Evolutionary conservation across 2,329 filamentous ascomycete species (phyloP), one percentile per base, ranked within the genome.

Genomic region (Fusarium musae): DNA sequence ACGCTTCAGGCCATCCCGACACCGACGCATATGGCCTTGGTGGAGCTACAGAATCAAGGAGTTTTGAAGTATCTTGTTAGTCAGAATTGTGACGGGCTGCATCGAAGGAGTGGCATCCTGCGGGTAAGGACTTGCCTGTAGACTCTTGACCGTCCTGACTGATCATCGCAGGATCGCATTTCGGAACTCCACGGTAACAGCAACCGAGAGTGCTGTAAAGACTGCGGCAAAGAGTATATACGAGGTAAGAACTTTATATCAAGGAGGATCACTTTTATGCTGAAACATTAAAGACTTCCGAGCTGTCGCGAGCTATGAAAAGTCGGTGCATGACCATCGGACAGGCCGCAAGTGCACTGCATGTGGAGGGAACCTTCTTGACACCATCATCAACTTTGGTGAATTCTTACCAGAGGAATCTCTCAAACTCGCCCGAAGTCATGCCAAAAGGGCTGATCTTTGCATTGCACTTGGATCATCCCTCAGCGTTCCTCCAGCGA

Each of bases 111-210:
- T 65, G 84, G 85, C 0, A 85, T 86, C 2, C n/a, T 79, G n/a
- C 81, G 84, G 1, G 85, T 85, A 64, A 69, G 80, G 3, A 8
- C 16, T 21, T 5, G 8, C 2, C 1, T 6, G 2, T 12, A 9
- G 15, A 2, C 2, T 16, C 9, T 1, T 16, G 3, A 2, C 6
- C 2, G 3, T 6, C 2, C 8, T 4, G 9, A 9, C 44, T 69
- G 19, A 46, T 17, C 10, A 3, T 4, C 62, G 2, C 44, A 85
- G 84, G 79, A 83, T 12, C 80, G 58, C 15, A 85, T 86, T 49
- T 85, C 85, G 0, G 85, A 87, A 61, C 79, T 87, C 2, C 85
- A 87, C 36, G 84, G 85, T 0, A 87, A 87, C 50, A 86, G 80
- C 40, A 87, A 86, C 46, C 80, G 81, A 1, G 85, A 86, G 59